Base-by-base conservation (phyloP, 139 green algal genomes). In the Volvox africanus region DNA sequence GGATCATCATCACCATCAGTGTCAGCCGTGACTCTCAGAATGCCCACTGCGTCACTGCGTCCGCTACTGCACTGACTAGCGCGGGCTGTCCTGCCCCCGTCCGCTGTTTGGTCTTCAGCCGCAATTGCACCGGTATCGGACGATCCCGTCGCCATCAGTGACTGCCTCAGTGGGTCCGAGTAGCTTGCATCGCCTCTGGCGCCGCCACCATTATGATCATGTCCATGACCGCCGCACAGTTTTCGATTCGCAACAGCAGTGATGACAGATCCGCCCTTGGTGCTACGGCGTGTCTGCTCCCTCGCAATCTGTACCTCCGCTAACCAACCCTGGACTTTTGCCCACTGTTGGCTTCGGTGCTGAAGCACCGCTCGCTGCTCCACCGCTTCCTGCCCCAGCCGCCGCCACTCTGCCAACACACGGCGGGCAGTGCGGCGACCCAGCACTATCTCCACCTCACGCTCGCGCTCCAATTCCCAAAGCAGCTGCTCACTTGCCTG, bases 321-420 rank as follows among this genome's bases (percentile, higher is more conserved):
- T 75, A 90, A n/a, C 86, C 86, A 90, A 55, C 86, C 86, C 73
- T 90, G 86, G 50, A 83, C 86, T 75, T 90, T 90, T 55, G 44
- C 86, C 86, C 86, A 90, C 69, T 90, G 73, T 55, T 62, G 13
- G 30, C 86, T 83, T 50, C 86, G 86, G 2, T 61, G 71, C 86
- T 76, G 86, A 55, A 84, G 21, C 50, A 14, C 86, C 30, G 71
- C 86, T 30, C 86, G 86, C 86, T 90, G 86, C 44, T 24, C 73
- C 50, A 32, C 73, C 28, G 26, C 86, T 75, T 90, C 86, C 24
- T 0, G 20, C 50, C 30, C 55, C 86, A 30, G 22, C 21, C 20
- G 21, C 50, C 86, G 86, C 86, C 86, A 90, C 36, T 77, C 71
- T 2, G 30, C 30, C 71, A 90, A 32, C n/a, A 90, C 86, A 32